Evolutionary conservation across 2,329 filamentous ascomycete species (phyloP).

Genomic region (Beauveria rudraprayagi): DNA sequence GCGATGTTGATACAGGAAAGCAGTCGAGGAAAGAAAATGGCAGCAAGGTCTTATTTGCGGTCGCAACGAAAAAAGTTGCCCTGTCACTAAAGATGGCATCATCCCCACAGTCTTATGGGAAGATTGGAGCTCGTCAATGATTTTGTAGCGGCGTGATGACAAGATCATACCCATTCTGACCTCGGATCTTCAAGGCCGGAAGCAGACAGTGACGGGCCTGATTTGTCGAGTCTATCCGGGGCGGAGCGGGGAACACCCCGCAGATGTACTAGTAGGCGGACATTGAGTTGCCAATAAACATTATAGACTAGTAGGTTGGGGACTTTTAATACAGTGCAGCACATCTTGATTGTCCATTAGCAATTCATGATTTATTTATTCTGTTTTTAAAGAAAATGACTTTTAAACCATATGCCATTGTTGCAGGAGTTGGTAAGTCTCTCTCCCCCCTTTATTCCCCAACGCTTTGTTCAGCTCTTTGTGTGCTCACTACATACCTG

Average conservation of each 20-base stretch:
- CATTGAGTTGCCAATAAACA: neutral
- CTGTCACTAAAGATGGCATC: neutral
- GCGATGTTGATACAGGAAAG: no score
- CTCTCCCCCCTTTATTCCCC: neutral
- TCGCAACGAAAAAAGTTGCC: no score
- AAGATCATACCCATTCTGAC: neutral
- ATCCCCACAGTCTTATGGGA: neutral
- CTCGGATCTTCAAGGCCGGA: neutral
- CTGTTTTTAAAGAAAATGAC: neutral
- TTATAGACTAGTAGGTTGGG: no score
- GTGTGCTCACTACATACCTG: neutral
- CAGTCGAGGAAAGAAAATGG: no score
- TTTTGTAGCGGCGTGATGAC: neutral
- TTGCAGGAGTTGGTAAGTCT: conserved; percentile 10
- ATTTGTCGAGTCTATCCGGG: neutral
- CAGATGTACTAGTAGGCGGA: no score
- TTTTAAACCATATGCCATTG: neutral
- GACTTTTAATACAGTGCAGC: neutral
- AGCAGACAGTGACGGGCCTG: neutral
- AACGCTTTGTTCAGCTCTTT: neutral
- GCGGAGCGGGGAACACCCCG: neutral
- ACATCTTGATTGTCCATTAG: neutral
- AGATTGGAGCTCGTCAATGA: no score
- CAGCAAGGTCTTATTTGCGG: no score
- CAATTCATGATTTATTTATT: neutral